Evolutionary conservation across 192 early-diverging fungal species (phyloP).

Genomic region (Coemansia sp.): DNA sequence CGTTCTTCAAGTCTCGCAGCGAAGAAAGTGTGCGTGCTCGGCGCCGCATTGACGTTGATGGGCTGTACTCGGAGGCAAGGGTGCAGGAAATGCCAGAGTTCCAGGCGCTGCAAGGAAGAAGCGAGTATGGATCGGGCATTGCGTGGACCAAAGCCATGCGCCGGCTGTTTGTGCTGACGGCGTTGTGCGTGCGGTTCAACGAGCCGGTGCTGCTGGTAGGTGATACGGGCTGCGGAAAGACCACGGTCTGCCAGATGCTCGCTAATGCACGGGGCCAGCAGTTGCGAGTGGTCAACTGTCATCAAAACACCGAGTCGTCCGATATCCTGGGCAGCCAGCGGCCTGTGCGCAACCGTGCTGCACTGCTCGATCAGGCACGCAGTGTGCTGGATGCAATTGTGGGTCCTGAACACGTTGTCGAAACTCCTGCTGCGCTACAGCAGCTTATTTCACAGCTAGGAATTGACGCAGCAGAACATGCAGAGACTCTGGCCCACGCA

Average conservation of each 20-base stretch:
- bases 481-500: background rate
- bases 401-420: conserved; percentile 3
- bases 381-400: conserved; percentile 31
- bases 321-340: conserved; percentile 94
- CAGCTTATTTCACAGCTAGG: conserved; percentile 14
- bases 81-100: conserved; percentile 48
- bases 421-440: conserved; percentile 20
- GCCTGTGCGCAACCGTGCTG: conserved; percentile 77
- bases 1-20: conserved; percentile 55
- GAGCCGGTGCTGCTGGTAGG: conserved; percentile 96
- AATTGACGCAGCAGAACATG: conserved; percentile 8
- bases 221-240: conserved; percentile 98
- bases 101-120: conserved; percentile 16
- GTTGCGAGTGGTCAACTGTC: conserved; percentile 92
- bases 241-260: conserved; percentile 94
- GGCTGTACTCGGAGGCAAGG: conserved; percentile 26
- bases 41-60: conserved; percentile 28
- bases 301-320: conserved; percentile 92
- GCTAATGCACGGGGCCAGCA: conserved; percentile 62
- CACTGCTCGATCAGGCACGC: conserved; percentile 55
- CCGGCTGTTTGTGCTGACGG: conserved; percentile 82
- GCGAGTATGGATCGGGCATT: background rate
- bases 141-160: conserved; percentile 98
- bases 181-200: conserved; percentile 71
- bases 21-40: background rate